phyloP scores from a whole-genome alignment of 345 rosid genomes.

The Balakata baccata region DNA sequence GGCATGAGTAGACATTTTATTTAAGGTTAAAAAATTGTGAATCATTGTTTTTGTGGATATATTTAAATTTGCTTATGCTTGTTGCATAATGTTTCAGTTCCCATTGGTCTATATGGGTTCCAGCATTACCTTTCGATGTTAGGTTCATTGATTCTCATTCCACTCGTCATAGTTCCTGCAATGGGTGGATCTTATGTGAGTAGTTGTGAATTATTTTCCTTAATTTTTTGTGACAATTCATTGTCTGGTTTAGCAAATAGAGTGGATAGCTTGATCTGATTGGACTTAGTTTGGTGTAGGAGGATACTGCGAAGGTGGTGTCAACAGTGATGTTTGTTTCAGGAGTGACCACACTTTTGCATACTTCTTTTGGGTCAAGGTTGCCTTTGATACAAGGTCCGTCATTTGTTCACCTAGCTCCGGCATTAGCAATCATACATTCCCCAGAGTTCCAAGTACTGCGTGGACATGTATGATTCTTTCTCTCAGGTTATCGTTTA shows the following conservation, averaged over 20 bases:
- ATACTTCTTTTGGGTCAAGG: slow-evolving; percentile 84
- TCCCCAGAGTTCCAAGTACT: slow-evolving; percentile 89
- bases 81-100: slow-evolving; percentile 53
- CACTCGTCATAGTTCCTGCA: slow-evolving; percentile 92
- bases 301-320: slow-evolving; percentile 76
- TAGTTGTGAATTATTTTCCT: slow-evolving; percentile 17
- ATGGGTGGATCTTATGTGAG: slow-evolving; percentile 97
- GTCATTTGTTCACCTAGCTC: slow-evolving; percentile 86
- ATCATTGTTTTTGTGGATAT: slow-evolving; percentile 4
- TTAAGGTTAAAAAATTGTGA: not conserved
- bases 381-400: slow-evolving; percentile 96
- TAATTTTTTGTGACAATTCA: not conserved
- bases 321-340: slow-evolving; percentile 86
- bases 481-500: not conserved
- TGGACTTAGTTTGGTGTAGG: slow-evolving; percentile 57
- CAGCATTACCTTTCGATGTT: slow-evolving; percentile 89
- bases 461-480: slow-evolving; percentile 72
- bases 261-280: slow-evolving; percentile 32
- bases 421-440: slow-evolving; percentile 79
- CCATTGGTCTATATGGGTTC: slow-evolving; percentile 87
- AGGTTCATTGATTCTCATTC: slow-evolving; percentile 88
- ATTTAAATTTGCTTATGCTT: slow-evolving; percentile 10
- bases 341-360: slow-evolving; percentile 84
- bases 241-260: slow-evolving; percentile 6
- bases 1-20: not conserved